Conservation (phyloP, 2,329 filamentous ascomycete species). For the Nemania diffusa region DNA sequence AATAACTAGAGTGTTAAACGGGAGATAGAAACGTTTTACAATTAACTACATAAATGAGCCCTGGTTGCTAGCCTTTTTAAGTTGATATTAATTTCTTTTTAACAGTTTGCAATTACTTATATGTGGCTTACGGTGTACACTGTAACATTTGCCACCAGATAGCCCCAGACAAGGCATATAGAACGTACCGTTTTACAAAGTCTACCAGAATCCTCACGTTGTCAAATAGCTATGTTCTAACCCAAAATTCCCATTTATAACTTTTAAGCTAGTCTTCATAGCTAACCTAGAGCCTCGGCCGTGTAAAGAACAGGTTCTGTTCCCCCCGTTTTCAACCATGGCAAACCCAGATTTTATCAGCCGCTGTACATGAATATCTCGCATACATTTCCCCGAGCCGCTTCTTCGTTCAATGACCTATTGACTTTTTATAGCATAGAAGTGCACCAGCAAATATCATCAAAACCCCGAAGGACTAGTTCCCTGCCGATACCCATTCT, state of each 20-base stretch:
- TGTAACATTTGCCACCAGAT: no score
- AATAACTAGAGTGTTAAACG: no score
- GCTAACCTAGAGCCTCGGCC: neutral
- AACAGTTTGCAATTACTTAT: no score
- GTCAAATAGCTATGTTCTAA: neutral
- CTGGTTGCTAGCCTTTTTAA: no score
- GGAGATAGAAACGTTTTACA: no score
- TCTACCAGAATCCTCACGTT: neutral
- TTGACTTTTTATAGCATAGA: neutral
- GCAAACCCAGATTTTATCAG: neutral
- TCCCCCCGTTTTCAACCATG: neutral
- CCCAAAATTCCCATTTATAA: neutral
- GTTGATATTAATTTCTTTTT: no score
- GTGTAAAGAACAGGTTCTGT: neutral
- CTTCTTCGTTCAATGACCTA: slow-evolving; percentile 13
- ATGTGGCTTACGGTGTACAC: no score
- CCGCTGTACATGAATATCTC: neutral
- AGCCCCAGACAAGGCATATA: no score
- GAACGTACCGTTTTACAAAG: no score
- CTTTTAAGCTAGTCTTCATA: neutral
- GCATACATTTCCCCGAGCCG: neutral
- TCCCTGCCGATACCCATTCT: neutral
- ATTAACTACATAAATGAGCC: no score
- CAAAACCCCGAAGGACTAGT: neutral
- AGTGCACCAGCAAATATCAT: neutral